Evolutionary conservation across 306 rosid genomes (phyloP).

Genomic region (Delonix regia): DNA sequence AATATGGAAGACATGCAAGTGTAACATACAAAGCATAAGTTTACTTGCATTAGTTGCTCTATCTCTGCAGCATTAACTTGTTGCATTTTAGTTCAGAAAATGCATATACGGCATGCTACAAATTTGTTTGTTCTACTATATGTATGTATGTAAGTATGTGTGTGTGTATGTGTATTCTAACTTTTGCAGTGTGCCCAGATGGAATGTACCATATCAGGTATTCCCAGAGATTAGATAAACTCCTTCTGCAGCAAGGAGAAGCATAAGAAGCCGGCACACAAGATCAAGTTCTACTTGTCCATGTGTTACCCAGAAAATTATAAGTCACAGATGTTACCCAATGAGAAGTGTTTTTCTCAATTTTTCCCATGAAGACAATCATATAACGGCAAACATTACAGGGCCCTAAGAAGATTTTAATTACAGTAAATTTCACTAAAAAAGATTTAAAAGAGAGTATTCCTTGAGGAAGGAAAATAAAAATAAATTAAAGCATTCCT

Average conservation of each 20-base stretch:
- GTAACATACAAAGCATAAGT: conserved; percentile 12
- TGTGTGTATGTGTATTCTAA: background rate
- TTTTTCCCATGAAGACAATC: background rate
- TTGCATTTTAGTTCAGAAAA: background rate
- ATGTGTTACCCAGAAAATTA: background rate
- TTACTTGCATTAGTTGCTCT: background rate
- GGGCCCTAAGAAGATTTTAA: too few relatives aligned
- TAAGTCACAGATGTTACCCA: background rate
- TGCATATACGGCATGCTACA: background rate
- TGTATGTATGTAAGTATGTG: background rate
- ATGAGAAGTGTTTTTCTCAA: background rate
- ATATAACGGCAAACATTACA: background rate
- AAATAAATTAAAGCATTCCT: conserved; percentile 1
- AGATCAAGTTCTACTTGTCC: background rate
- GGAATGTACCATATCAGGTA: too few relatives aligned
- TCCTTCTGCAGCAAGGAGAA: background rate
- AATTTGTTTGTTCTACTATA: background rate
- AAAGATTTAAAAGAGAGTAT: background rate
- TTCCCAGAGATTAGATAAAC: background rate
- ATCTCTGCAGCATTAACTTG: background rate
- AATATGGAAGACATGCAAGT: background rate
- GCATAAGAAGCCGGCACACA: background rate
- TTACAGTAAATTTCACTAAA: background rate
- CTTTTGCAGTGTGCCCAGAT: background rate
- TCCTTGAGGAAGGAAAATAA: background rate